A percentile compares a stretch with the other conserved stretches of the same genome.
Evolutionary conservation across 257 asterid species (phyloP).

Genomic region (Mitragyna speciosa): DNA sequence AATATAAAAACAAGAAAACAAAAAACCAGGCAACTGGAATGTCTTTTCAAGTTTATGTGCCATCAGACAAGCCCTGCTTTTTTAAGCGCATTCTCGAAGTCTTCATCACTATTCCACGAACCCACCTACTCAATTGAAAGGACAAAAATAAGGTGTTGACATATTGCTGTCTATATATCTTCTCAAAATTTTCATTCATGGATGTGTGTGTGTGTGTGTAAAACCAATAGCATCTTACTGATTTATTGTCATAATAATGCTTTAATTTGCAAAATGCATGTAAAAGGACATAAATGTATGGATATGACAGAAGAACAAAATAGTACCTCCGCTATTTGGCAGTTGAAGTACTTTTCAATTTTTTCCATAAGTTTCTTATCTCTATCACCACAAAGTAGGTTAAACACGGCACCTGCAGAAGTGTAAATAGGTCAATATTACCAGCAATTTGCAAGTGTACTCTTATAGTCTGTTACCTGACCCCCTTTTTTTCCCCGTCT

Average conservation of each 20-base stretch:
- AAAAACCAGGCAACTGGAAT: neutral
- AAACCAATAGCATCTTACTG: neutral
- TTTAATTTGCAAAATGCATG: neutral
- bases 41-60: neutral
- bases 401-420: slow-evolving; percentile 54
- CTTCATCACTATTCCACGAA: slow-evolving; percentile 48
- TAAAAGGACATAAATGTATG: neutral
- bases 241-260: neutral
- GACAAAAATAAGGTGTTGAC: neutral
- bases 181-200: no score
- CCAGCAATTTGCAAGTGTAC: neutral
- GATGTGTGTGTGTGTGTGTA: no score
- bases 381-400: slow-evolving; percentile 36
- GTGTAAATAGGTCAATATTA: slow-evolving; percentile 8
- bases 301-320: neutral
- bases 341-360: slow-evolving; percentile 60
- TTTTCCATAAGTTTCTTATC: slow-evolving; percentile 44
- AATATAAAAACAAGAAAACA: neutral
- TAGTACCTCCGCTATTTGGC: slow-evolving; percentile 45
- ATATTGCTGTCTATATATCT: neutral
- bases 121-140: slow-evolving; percentile 41
- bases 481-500: no score
- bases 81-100: slow-evolving; percentile 55
- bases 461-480: neutral
- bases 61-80: slow-evolving; percentile 57